Conservation (phyloP, 2,329 filamentous ascomycete species). For the Penicillium sp. region DNA sequence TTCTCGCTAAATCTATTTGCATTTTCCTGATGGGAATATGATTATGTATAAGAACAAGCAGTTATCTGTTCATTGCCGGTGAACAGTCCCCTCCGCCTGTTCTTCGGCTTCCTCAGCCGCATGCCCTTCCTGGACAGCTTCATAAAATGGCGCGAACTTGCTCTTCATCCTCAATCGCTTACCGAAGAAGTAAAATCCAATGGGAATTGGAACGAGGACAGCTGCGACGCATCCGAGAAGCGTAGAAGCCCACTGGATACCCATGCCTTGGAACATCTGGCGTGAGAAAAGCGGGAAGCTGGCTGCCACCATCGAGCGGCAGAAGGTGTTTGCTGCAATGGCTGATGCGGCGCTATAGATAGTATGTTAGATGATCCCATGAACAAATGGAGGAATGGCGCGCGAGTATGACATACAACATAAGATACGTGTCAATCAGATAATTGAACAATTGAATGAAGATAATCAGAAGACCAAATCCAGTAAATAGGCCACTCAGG, state of each 20-base stretch:
- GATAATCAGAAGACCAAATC: conserved; percentile 51
- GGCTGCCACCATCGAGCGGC: conserved; percentile 44
- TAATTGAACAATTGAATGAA: conserved; percentile 53
- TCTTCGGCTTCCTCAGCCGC: conserved; percentile 19
- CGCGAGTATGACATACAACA: conserved; percentile 36
- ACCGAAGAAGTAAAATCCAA: conserved; percentile 31
- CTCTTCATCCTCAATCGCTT: conserved; percentile 18
- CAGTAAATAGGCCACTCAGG: conserved; percentile 45
- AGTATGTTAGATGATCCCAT: conserved; percentile 4
- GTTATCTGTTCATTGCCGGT: neutral
- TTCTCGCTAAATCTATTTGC: neutral
- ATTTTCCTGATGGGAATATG: neutral
- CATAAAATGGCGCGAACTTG: conserved; percentile 33
- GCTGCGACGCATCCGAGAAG: conserved; percentile 32
- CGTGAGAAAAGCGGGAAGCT: conserved; percentile 48
- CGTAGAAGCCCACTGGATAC: conserved; percentile 30
- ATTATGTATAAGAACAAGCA: neutral
- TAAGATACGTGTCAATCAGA: conserved; percentile 52
- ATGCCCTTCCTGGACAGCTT: conserved; percentile 42
- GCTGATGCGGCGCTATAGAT: conserved; percentile 40
- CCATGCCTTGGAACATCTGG: conserved; percentile 44
- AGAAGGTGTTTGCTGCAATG: conserved; percentile 49
- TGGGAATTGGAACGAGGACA: conserved; percentile 32
- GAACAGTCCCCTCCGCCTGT: conserved; percentile 1
- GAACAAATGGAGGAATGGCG: no score